phyloP scores from a whole-genome alignment of 1,284 basidiomycete species.

The Pterulicium gracile region DNA sequence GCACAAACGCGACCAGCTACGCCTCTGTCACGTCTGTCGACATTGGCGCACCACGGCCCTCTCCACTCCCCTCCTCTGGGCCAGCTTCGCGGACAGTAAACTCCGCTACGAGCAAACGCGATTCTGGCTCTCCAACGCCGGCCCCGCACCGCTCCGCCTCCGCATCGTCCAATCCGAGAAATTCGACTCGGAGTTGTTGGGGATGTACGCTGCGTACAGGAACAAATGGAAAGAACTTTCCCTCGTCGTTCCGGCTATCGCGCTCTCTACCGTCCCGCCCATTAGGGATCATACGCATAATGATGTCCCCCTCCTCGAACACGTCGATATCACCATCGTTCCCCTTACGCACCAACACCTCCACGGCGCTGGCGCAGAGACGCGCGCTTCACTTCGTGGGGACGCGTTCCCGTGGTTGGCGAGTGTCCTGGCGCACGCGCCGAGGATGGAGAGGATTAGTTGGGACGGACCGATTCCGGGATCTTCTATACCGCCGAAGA shows the following conservation, averaged over 20 bases:
- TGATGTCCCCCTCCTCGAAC: neutral
- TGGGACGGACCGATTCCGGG: no score
- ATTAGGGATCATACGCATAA: neutral
- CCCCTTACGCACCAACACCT: no score
- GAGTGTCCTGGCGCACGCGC: neutral
- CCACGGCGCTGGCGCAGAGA: no score
- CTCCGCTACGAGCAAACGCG: neutral
- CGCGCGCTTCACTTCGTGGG: neutral
- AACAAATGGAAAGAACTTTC: neutral
- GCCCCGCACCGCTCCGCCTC: neutral
- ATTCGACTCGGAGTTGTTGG: neutral
- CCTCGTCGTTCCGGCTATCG: neutral
- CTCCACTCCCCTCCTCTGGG: neutral
- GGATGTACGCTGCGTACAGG: neutral
- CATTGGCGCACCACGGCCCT: neutral
- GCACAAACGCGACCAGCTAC: neutral
- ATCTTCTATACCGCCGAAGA: no score
- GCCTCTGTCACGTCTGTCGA: neutral
- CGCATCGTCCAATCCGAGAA: neutral
- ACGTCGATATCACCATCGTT: neutral
- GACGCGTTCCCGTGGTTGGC: neutral
- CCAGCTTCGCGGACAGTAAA: neutral
- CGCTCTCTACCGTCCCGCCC: neutral
- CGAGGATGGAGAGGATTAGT: no score
- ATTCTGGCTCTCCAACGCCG: neutral